These are phyloP conservation scores for Bimuria novae-zelandiae DNA, from an alignment of 2,329 filamentous ascomycete genomes.

Conservation along the genomic window DNA sequence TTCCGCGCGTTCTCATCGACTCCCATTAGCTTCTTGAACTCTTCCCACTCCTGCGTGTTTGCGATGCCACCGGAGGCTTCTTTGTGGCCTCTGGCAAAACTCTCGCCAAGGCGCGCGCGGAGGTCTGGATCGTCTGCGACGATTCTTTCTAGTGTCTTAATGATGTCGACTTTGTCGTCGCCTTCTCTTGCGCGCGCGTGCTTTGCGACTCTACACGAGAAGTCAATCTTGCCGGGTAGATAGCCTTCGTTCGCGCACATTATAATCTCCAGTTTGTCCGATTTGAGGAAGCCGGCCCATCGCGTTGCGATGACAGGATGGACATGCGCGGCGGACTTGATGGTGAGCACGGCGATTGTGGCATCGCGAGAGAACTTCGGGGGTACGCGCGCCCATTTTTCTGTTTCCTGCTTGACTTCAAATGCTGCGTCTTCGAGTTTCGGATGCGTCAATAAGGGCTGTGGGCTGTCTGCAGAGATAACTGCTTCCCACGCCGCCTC, in stretches of 20 bases:
- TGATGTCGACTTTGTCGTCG: constrained; percentile 64
- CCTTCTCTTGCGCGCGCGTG: constrained; percentile 57
- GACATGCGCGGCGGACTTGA: constrained; percentile 64
- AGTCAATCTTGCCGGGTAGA: constrained; percentile 65
- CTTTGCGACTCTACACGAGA: constrained; percentile 66
- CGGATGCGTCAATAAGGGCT: constrained; percentile 55
- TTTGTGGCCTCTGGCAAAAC: constrained; percentile 69
- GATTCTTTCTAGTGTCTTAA: constrained; percentile 59
- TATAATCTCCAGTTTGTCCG: constrained; percentile 64
- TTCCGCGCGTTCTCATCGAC: constrained; percentile 60
- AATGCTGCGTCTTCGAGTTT: constrained; percentile 59
- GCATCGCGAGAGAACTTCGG: constrained; percentile 68
- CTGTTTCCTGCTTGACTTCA: constrained; percentile 66
- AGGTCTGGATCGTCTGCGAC: constrained; percentile 48
- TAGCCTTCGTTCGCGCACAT: constrained; percentile 72
- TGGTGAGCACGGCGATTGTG: constrained; percentile 66
- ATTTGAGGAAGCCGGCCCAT: constrained; percentile 66
- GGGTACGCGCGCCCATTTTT: constrained; percentile 63
- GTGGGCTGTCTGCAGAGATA: constrained; percentile 55
- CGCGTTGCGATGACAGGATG: constrained; percentile 70
- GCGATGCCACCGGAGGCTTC: constrained; percentile 71
- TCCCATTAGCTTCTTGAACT: constrained; percentile 63
- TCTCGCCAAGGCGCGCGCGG: constrained; percentile 61
- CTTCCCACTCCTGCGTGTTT: constrained; percentile 64
- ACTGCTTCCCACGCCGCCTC: constrained; percentile 65